These are phyloP conservation scores for Gracilaria domingensis DNA, from an alignment of 23 red algal species.

Conservation along the genomic window DNA sequence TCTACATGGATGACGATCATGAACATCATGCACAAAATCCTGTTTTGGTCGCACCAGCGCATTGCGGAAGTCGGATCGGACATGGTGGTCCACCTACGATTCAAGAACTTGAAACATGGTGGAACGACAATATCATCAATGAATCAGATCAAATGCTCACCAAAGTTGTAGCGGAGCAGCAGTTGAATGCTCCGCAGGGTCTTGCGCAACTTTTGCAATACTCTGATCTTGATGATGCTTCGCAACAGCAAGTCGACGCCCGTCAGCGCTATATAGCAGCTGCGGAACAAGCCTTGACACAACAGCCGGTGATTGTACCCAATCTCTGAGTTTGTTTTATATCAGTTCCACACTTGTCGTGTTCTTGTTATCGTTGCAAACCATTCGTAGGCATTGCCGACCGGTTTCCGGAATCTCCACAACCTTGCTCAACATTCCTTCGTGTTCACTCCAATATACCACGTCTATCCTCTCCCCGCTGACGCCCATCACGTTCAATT, in stretches of 20 bases:
- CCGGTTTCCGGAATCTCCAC: constrained; percentile 38
- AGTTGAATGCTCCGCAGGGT: not conserved
- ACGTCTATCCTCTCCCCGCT: constrained; percentile 45
- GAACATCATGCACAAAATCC: constrained; percentile 60
- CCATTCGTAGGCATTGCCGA: not conserved
- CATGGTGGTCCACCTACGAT: constrained; percentile 49
- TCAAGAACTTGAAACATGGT: constrained; percentile 59
- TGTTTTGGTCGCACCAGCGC: constrained; percentile 57
- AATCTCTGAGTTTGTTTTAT: not conserved
- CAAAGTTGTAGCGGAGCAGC: constrained; percentile 26
- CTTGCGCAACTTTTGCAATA: constrained; percentile 23
- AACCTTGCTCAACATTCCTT: constrained; percentile 9
- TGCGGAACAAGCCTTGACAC: not conserved
- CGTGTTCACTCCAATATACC: constrained; percentile 33
- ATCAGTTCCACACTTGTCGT: not conserved
- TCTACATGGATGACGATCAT: constrained; percentile 83
- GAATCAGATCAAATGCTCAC: constrained; percentile 29
- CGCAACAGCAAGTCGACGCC: not conserved
- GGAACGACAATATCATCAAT: constrained; percentile 55
- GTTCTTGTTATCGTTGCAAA: not conserved
- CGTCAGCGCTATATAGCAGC: constrained; percentile 22
- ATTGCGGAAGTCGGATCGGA: constrained; percentile 28
- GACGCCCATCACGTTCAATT: constrained; percentile 35
- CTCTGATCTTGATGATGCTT: not conserved
- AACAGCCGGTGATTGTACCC: constrained; percentile 17